Conservation (phyloP, 2,329 filamentous ascomycete species). For the Colletotrichum zoysiae region DNA sequence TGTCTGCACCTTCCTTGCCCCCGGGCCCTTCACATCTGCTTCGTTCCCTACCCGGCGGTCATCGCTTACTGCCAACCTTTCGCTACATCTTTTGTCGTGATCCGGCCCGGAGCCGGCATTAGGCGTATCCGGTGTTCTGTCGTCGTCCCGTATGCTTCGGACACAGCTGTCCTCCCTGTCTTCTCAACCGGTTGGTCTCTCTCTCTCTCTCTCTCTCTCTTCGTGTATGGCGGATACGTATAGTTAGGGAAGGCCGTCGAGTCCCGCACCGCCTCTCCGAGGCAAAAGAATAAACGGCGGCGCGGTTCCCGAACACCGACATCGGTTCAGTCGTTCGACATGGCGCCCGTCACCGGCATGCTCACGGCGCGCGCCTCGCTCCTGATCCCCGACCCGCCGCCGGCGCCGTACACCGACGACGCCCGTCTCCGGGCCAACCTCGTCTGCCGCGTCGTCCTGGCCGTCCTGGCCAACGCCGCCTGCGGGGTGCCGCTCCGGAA, state of each 20-base stretch:
- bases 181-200: too few relatives aligned
- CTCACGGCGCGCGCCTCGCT: slow-evolving; percentile 5
- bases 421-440: slow-evolving; percentile 59
- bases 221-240: neutral
- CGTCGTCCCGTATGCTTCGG: too few relatives aligned
- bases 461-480: slow-evolving; percentile 58
- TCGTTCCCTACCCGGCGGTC: neutral
- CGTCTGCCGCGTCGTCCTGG: slow-evolving; percentile 61
- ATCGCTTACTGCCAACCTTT: neutral
- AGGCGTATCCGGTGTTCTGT: neutral
- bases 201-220: too few relatives aligned
- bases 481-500: slow-evolving; percentile 65
- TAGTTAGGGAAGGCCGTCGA: too few relatives aligned
- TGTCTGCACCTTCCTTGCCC: neutral
- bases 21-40: neutral
- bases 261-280: neutral
- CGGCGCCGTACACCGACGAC: slow-evolving; percentile 35
- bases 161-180: neutral
- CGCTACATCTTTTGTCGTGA: too few relatives aligned
- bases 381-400: slow-evolving; percentile 26
- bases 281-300: too few relatives aligned
- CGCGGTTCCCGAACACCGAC: too few relatives aligned
- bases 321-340: neutral
- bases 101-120: neutral
- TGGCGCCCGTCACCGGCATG: slow-evolving; percentile 9